Evolutionary conservation across 495 filamentous ascomycete genomes (phyloP).

Genomic region (Tuber indicum): DNA sequence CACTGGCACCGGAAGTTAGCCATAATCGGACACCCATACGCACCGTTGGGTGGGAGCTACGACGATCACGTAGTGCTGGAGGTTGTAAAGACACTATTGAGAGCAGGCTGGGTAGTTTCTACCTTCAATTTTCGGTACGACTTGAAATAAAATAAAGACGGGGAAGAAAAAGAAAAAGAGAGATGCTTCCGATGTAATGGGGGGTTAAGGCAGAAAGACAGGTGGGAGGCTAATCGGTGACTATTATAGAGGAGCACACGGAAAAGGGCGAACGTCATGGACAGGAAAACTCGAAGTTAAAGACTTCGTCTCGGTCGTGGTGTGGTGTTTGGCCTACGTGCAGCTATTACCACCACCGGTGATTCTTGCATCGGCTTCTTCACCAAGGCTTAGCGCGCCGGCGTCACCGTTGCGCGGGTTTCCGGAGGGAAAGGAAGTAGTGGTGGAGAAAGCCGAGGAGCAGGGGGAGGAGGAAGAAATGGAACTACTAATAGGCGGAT

Average conservation of each 20-base stretch:
- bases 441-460: constrained; percentile 3
- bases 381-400: neutral
- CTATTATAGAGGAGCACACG: constrained; percentile 64
- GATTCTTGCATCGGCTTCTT: constrained; percentile 20
- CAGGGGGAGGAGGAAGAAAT: constrained; percentile 12
- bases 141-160: neutral
- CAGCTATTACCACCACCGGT: constrained; percentile 15
- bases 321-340: constrained; percentile 39
- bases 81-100: constrained; percentile 57
- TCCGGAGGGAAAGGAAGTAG: neutral
- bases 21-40: constrained; percentile 86
- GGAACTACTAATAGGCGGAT: constrained; percentile 63
- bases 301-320: constrained; percentile 75
- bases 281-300: constrained; percentile 67
- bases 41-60: constrained; percentile 74
- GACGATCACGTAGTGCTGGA: constrained; percentile 71
- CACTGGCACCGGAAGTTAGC: constrained; percentile 52
- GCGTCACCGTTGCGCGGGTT: neutral
- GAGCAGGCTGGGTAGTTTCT: constrained; percentile 64
- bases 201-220: neutral
- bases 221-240: constrained; percentile 7
- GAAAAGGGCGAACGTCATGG: constrained; percentile 73
- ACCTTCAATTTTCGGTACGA: constrained; percentile 89
- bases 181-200: neutral
- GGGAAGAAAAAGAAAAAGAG: too few species aligned